Evolutionary conservation across 805 yeast species (phyloP), one percentile per base, ranked within the genome.

Genomic region (Metschnikowia kofuensis): DNA sequence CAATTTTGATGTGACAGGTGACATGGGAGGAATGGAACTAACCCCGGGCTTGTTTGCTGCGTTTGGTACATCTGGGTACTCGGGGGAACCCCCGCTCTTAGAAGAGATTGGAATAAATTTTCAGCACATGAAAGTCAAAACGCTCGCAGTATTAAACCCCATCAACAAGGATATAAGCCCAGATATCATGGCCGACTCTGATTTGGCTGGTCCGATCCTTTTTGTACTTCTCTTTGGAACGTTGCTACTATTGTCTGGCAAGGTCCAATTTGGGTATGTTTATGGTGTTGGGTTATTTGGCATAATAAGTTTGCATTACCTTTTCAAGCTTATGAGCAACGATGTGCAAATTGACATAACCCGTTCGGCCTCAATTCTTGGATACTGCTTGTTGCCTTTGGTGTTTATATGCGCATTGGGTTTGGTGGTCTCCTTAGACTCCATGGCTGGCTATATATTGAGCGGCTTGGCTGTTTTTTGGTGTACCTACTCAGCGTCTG

Each of bases 231-330:
- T 89, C 48, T 92, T 92, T 63, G 99, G 97, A 16, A 78, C 90
- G 0, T 82, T 86, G 51, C 72, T 94, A 46, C 71, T 92, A 44
- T 74, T 91, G 39, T 84, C 96, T 1, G 98, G 99, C 6, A 94
- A 92, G 66, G 87, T 92, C 13, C 98, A 94, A 66, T 94, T 94
- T 64, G 98, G 98, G 2, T 94, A 94, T 66, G 87, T 94, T 43
- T 94, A 94, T 62, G 98, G 99, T 36, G 96, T 94, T 38, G 98
- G 97, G 0, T 69, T 94, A 38, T 83, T 92, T 58, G 99, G 99
- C 14, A 86, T 96, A 1, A 64, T 89, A 13, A 83, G 96, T 31
- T 79, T 90, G 55, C 97, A 91, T 68, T 80, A 80, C 58, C 74
- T 94, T 50, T 86, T 95, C 66, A 90, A 87, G 64, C 74, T 89